Evolutionary conservation across 495 filamentous ascomycete species (phyloP), one percentile per base, ranked within the genome.

Genomic region (Penicillium desertorum): DNA sequence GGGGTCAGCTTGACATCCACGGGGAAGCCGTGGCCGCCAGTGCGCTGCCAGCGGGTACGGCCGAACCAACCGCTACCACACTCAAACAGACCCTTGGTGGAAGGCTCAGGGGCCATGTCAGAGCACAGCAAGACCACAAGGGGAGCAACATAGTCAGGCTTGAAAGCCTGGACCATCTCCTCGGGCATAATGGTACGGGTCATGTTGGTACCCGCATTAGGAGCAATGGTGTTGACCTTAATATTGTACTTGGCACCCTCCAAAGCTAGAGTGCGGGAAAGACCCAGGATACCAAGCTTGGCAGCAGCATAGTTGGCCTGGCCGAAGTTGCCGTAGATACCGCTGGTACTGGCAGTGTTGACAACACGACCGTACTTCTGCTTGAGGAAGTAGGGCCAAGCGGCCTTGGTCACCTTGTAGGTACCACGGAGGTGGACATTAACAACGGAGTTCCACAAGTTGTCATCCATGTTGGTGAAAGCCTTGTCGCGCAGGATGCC

Each of bases 201-300:
- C 90, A 98, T 96, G 67, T 88, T 87, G 37, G 94, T 98, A 62
- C 94, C 94, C 39, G 94, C 94, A 67, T 98, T 98, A 41, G 94
- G 94, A 30, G 94, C 94, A 62, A 98, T 96, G 46, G 95, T 97
- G 81, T 98, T 98, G 67, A 96, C 92, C 71, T 84, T 90, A 75
- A 98, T 98, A 80, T 98, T 97, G 82, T 98, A 92, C 80, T 98
- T 98, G 51, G 82, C 83, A 62, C 94, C 94, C 79, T 98, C 94
- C 46, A 92, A 82, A 41, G 94, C 94, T 37, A 98, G 82, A 54
- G 95, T 88, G 61, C 92, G 89, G 19, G 91, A 95, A 78, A 98
- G 89, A 53, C 94, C 94, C 29, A 98, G 86, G 63, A 98, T 98
- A 72, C 88, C 95, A 58, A 86, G 83, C 85, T 98, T 98, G 19